Evolutionary conservation across 495 filamentous ascomycete species (phyloP).

Genomic region (Bathelium albidoporum): DNA sequence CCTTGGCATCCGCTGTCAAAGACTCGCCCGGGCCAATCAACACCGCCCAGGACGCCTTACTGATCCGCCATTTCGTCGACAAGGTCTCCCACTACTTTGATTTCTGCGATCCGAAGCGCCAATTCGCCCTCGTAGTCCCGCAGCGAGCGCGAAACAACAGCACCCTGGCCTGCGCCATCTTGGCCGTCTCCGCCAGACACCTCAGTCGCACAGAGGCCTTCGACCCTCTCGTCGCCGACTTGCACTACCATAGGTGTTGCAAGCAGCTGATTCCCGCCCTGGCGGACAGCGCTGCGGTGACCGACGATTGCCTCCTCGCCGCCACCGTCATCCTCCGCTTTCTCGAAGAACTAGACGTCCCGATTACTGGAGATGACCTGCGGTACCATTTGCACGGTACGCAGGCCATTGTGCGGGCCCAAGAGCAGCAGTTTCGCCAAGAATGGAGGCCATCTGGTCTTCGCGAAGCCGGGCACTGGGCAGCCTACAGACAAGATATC

Average conservation of each 20-base stretch:
- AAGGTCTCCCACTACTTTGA: conserved; percentile 28
- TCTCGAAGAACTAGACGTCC: conserved; percentile 29
- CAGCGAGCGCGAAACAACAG: conserved; percentile 38
- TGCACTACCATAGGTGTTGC: conserved; percentile 40
- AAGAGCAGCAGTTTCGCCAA: not conserved
- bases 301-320: conserved; percentile 48
- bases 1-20: not conserved
- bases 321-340: conserved; percentile 51
- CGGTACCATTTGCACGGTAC: not conserved
- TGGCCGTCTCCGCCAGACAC: conserved; percentile 48
- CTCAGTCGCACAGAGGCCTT: conserved; percentile 38
- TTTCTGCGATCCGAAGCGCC: conserved; percentile 44
- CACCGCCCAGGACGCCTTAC: conserved; percentile 5
- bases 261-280: conserved; percentile 39
- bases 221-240: conserved; percentile 38
- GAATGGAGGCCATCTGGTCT: not conserved
- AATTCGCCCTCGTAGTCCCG: conserved; percentile 46
- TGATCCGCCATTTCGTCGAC: conserved; percentile 12
- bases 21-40: not conserved
- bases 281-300: conserved; percentile 40
- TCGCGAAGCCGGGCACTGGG: not conserved
- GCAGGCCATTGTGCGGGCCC: not conserved
- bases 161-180: conserved; percentile 48
- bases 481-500: not conserved
- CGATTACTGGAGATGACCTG: not conserved